phyloP scores from a whole-genome alignment of 805 yeast genomes.

The Isabelozyma rhagii region DNA sequence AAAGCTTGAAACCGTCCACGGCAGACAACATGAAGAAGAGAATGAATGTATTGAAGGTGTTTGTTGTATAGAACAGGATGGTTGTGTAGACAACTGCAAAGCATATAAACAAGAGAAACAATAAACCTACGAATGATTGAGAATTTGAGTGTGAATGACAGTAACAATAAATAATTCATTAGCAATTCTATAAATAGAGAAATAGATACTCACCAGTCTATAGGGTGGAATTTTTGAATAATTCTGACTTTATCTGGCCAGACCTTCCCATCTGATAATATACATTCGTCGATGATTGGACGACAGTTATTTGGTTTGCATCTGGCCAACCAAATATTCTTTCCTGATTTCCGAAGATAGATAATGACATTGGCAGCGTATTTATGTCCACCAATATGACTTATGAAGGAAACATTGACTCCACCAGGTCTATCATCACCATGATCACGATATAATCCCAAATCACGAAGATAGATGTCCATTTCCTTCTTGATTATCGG shows the following conservation, averaged over 20 bases:
- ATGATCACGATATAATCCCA: constrained; percentile 69
- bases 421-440: constrained; percentile 78
- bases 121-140: too few species aligned
- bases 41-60: constrained; percentile 43
- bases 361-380: constrained; percentile 86
- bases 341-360: constrained; percentile 62
- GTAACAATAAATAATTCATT: too few species aligned
- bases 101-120: too few species aligned
- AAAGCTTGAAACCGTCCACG: constrained; percentile 36
- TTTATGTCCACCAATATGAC: constrained; percentile 96
- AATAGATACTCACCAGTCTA: constrained; percentile 44
- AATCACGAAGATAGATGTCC: constrained; percentile 66
- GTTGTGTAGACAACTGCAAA: too few species aligned
- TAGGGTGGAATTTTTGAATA: constrained; percentile 49
- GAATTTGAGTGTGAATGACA: too few species aligned
- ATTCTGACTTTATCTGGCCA: constrained; percentile 69
- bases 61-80: not conserved
- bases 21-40: constrained; percentile 52
- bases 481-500: constrained; percentile 82
- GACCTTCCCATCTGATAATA: constrained; percentile 64
- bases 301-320: constrained; percentile 74
- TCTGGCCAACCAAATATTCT: constrained; percentile 85
- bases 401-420: constrained; percentile 63
- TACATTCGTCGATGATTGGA: constrained; percentile 73
- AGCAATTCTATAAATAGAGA: not conserved